Evolutionary conservation across 208 protist species (phyloP).

Genomic region (Phytomonas sp.): DNA sequence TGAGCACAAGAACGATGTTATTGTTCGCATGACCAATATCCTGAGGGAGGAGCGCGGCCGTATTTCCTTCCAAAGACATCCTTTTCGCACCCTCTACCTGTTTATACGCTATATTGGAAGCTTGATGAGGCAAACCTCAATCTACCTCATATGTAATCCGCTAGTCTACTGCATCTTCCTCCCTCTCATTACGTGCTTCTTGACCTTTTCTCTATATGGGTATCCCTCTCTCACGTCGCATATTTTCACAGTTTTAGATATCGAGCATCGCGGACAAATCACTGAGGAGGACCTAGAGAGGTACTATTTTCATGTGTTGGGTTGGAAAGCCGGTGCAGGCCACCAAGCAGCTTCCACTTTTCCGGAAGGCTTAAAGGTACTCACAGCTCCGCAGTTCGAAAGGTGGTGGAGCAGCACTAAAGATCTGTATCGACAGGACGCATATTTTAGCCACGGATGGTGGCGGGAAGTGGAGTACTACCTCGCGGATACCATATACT

Average conservation of each 20-base stretch:
- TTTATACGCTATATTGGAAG: not conserved
- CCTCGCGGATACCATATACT: conserved; percentile 77
- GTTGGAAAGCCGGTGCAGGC: conserved; percentile 13
- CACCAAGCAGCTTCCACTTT: conserved; percentile 17
- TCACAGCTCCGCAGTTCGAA: conserved; percentile 30
- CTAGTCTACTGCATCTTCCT: not conserved
- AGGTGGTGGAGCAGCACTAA: conserved; percentile 44
- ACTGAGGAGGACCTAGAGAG: conserved; percentile 32
- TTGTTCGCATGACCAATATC: not conserved
- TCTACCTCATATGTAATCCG: not conserved
- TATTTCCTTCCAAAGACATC: not conserved
- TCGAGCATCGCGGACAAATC: conserved; percentile 39
- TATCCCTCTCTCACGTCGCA: not conserved
- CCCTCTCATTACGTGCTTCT: not conserved
- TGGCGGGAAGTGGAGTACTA: conserved; percentile 80
- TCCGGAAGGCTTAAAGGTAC: conserved; percentile 17
- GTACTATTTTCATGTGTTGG: conserved; percentile 43
- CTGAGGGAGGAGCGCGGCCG: not conserved
- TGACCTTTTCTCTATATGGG: conserved; percentile 4
- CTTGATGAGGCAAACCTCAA: not conserved
- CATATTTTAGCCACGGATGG: conserved; percentile 35
- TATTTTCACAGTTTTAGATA: conserved; percentile 42
- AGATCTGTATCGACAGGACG: conserved; percentile 23
- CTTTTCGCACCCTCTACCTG: not conserved
- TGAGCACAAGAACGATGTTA: not conserved